Evolutionary conservation across 2,329 filamentous ascomycete genomes (phyloP), one percentile per base, ranked within the genome.

Genomic region (Fusarium sp.): DNA sequence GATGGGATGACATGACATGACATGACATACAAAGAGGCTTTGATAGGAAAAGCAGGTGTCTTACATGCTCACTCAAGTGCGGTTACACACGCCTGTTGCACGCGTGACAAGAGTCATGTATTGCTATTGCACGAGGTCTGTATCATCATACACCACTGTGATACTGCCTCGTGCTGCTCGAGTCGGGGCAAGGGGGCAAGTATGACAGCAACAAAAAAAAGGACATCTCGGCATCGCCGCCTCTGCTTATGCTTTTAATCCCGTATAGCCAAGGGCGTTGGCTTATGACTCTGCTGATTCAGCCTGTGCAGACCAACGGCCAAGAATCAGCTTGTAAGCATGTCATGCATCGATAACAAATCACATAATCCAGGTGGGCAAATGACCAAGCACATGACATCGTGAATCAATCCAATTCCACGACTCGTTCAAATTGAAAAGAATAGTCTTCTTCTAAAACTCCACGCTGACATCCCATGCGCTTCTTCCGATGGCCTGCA

Each of bases 401-500:
- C 45, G 15, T 48, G 33, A 33, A 49, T 45, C 25, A 27, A 33
- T 25, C 23, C 33, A 38, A 63, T 44, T 53, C 32, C 17, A 44
- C 37, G 19, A 39, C 47, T 53, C 37, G 37, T 37, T 38, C 32
- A 55, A 38, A n/a, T 15, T 37, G 39, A 56, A 51, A 39, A 42
- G 41, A 61, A 33, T 33, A 33, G 49, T 63, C 47, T 58, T 56
- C 48, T 42, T 62, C 48, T 59, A 65, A 60, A 70, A 70, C 66
- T 69, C 68, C 65, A 57, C 65, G 65, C 53, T 69, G 47, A 43
- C 62, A 62, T 58, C 50, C 44, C 53, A 58, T 68, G 67, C 64
- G 64, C 59, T 66, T 59, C 56, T 62, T 67, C 46, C 68, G 42
- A 69, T 67, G 60, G 50, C 61, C 66, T 65, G 63, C 63, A 63